Evolutionary conservation across 148 eudicot species (phyloP).

Genomic region (Agrostemma githago): DNA sequence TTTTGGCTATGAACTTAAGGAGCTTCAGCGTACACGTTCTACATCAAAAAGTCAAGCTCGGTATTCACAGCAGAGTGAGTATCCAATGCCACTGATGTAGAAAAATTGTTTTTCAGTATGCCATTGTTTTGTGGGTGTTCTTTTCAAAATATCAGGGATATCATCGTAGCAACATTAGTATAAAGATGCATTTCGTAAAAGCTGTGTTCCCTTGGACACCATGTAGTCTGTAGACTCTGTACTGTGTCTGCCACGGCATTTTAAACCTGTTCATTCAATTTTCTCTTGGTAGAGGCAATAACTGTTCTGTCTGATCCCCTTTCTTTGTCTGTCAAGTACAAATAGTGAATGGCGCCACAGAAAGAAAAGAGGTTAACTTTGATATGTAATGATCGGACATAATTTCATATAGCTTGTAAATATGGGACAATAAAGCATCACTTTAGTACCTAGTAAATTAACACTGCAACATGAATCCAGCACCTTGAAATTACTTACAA

Average conservation of each 20-base stretch:
- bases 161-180: neutral
- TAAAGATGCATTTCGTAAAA: neutral
- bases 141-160: neutral
- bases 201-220: neutral
- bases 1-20: constrained; percentile 90
- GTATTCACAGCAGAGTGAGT: constrained; percentile 62
- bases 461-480: neutral
- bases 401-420: neutral
- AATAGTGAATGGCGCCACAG: neutral
- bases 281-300: neutral
- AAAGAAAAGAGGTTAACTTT: neutral
- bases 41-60: constrained; percentile 48
- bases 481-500: neutral
- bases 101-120: neutral
- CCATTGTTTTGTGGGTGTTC: too few species aligned
- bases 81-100: neutral
- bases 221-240: neutral
- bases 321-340: neutral
- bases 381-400: neutral
- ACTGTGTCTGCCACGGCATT: constrained; percentile 16
- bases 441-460: neutral
- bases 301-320: neutral
- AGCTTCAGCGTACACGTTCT: constrained; percentile 73
- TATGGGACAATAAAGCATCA: neutral
- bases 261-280: neutral